phyloP scores from a whole-genome alignment of 2,329 filamentous ascomycete species.

The Fusarium napiforme region DNA sequence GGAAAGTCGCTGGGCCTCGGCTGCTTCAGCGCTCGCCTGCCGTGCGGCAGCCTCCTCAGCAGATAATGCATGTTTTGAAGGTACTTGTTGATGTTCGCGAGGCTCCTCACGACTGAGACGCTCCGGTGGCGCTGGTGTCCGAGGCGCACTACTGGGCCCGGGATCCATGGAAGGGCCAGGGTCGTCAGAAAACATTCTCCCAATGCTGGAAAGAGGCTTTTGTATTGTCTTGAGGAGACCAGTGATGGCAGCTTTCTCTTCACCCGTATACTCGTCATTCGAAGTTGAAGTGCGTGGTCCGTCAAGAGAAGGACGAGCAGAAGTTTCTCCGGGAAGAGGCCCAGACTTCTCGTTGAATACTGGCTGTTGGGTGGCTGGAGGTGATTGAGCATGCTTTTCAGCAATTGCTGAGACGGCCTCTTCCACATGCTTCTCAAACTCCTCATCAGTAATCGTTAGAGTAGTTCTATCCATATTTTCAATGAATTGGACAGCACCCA shows the following conservation, averaged over 20 bases:
- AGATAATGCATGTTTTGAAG: slow-evolving; percentile 62
- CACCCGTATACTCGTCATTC: slow-evolving; percentile 64
- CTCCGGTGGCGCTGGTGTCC: slow-evolving; percentile 53
- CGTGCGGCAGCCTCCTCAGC: slow-evolving; percentile 89
- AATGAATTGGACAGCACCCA: slow-evolving; percentile 96
- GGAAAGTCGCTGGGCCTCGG: slow-evolving; percentile 86
- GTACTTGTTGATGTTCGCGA: slow-evolving; percentile 49
- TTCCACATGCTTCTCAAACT: slow-evolving; percentile 97
- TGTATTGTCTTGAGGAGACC: slow-evolving; percentile 92
- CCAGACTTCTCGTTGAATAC: slow-evolving; percentile 59
- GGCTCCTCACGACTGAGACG: slow-evolving; percentile 47
- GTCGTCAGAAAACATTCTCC: slow-evolving; percentile 89
- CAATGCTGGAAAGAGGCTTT: slow-evolving; percentile 88
- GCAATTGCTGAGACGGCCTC: slow-evolving; percentile 94
- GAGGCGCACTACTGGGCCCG: slow-evolving; percentile 48
- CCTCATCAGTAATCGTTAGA: slow-evolving; percentile 91
- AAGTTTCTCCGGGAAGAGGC: slow-evolving; percentile 43
- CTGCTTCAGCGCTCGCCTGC: slow-evolving; percentile 89
- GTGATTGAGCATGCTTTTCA: slow-evolving; percentile 76
- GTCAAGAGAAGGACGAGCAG: slow-evolving; percentile 57
- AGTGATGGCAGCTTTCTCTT: slow-evolving; percentile 83
- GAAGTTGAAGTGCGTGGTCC: slow-evolving; percentile 65
- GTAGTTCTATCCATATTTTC: slow-evolving; percentile 95
- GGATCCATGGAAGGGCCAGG: slow-evolving; percentile 52
- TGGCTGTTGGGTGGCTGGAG: slow-evolving; percentile 52